Evolutionary conservation across 148 eudicot genomes (phyloP).

Genomic region (Hydrangea macrophylla): DNA sequence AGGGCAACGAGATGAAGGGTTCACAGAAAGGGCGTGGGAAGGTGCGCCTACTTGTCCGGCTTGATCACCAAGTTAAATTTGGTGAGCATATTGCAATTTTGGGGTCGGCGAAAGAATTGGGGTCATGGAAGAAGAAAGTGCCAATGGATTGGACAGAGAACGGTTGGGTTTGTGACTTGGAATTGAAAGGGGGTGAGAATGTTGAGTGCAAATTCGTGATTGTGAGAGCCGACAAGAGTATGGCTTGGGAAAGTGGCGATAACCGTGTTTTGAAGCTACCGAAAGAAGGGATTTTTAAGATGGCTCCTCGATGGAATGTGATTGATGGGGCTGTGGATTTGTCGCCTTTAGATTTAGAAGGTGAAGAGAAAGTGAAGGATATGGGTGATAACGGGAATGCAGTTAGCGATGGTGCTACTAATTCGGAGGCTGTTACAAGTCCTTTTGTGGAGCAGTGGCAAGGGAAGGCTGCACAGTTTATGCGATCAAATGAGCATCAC

Average conservation of each 20-base stretch:
- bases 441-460: conserved; percentile 95
- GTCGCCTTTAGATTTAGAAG: conserved; percentile 38
- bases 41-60: conserved; percentile 52
- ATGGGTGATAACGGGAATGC: conserved; percentile 39
- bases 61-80: conserved; percentile 82
- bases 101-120: conserved; percentile 73
- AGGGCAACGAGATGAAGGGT: conserved; percentile 24
- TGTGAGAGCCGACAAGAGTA: conserved; percentile 41
- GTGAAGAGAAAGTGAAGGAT: conserved; percentile 26
- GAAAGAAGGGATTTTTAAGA: conserved; percentile 47
- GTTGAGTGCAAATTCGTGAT: conserved; percentile 83
- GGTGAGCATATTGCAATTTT: conserved; percentile 73
- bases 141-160: conserved; percentile 70
- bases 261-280: conserved; percentile 65
- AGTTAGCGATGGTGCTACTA: conserved; percentile 24
- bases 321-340: conserved; percentile 52
- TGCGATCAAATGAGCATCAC: conserved; percentile 79
- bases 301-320: conserved; percentile 66
- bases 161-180: conserved; percentile 77
- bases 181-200: conserved; percentile 46
- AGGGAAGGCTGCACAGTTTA: conserved; percentile 68
- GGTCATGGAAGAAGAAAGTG: conserved; percentile 76
- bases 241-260: conserved; percentile 80
- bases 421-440: conserved; percentile 45
- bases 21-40: conserved; percentile 32